Conservation (phyloP, 2,329 filamentous ascomycete genomes). For the Aspergillus sp. region DNA sequence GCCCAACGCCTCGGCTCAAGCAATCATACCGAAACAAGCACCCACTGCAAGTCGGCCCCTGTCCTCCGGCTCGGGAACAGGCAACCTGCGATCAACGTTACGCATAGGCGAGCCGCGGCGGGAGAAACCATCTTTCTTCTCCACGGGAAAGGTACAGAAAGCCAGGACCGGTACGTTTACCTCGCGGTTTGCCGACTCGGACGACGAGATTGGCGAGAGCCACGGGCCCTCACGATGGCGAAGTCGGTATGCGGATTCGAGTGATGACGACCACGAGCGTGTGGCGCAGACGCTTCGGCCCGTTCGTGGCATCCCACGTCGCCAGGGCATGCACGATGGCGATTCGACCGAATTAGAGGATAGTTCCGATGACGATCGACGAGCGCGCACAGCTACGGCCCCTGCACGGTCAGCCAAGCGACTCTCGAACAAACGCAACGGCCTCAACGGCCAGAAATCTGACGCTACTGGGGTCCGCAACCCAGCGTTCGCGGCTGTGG, state of each 20-base stretch:
- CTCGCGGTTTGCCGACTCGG: slow-evolving; percentile 61
- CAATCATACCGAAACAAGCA: slow-evolving; percentile 57
- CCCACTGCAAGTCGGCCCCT: slow-evolving; percentile 52
- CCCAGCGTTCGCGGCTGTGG: slow-evolving; percentile 32
- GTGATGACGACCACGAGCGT: slow-evolving; percentile 62
- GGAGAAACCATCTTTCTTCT: slow-evolving; percentile 41
- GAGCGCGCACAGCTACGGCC: neutral
- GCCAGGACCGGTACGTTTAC: slow-evolving; percentile 34
- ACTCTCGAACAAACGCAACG: neutral
- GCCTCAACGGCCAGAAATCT: neutral
- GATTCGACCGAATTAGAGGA: slow-evolving; percentile 63
- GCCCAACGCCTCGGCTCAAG: slow-evolving; percentile 2
- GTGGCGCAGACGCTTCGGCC: slow-evolving; percentile 42
- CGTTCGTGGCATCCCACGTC: slow-evolving; percentile 60
- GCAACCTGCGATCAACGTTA: slow-evolving; percentile 47
- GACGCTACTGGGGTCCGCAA: slow-evolving; percentile 12
- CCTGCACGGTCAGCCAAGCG: slow-evolving; percentile 20
- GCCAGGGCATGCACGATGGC: slow-evolving; percentile 56
- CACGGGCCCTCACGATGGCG: slow-evolving; percentile 34
- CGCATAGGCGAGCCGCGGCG: slow-evolving; percentile 46
- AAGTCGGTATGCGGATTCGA: slow-evolving; percentile 69
- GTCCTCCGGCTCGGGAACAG: slow-evolving; percentile 41
- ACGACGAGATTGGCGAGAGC: slow-evolving; percentile 55
- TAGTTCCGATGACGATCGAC: slow-evolving; percentile 49
- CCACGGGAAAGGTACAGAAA: slow-evolving; percentile 36